Evolutionary conservation across 2,329 filamentous ascomycete genomes (phyloP).

Genomic region (Albophoma yamanashiensis): DNA sequence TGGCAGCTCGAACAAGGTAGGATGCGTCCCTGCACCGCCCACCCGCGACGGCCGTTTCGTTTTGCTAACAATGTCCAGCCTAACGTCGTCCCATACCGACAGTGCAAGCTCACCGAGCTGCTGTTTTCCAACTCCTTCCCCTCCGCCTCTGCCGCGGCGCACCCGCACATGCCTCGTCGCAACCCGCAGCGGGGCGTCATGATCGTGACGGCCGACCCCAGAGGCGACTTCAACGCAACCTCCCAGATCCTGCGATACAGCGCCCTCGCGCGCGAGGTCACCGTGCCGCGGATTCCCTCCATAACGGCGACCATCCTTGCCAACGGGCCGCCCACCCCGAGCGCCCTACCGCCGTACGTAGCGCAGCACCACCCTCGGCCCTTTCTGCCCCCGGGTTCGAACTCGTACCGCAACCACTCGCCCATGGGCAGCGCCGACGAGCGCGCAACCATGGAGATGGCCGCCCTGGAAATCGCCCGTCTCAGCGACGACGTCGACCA

Average conservation of each 20-base stretch:
- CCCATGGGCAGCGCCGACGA: slow-evolving; percentile 33
- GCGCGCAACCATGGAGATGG: slow-evolving; percentile 68
- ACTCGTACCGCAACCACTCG: slow-evolving; percentile 26
- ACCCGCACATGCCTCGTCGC: slow-evolving; percentile 32
- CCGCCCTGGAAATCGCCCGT: slow-evolving; percentile 70
- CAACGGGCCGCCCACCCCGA: slow-evolving; percentile 16
- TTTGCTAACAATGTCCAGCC: slow-evolving; percentile 34
- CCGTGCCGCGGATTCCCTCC: slow-evolving; percentile 78
- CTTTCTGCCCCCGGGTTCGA: slow-evolving; percentile 27
- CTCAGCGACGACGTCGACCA: slow-evolving; percentile 63
- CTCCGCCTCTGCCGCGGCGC: slow-evolving; percentile 36
- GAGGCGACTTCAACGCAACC: slow-evolving; percentile 93
- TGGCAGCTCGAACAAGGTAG: slow-evolving; percentile 61
- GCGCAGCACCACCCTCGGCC: slow-evolving; percentile 24
- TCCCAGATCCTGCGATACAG: slow-evolving; percentile 94
- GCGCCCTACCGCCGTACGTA: slow-evolving; percentile 18
- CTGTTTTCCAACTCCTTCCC: slow-evolving; percentile 84
- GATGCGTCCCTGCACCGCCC: not conserved
- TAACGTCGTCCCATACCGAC: slow-evolving; percentile 66
- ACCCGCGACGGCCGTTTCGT: not conserved
- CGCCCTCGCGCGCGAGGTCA: slow-evolving; percentile 84
- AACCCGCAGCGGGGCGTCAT: slow-evolving; percentile 83
- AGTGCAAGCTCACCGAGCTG: slow-evolving; percentile 77
- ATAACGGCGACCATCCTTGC: slow-evolving; percentile 60
- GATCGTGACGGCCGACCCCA: slow-evolving; percentile 89